These are phyloP conservation scores for Scedosporium apiospermum DNA, from an alignment of 2,329 filamentous ascomycete genomes.

Conservation along the genomic window DNA sequence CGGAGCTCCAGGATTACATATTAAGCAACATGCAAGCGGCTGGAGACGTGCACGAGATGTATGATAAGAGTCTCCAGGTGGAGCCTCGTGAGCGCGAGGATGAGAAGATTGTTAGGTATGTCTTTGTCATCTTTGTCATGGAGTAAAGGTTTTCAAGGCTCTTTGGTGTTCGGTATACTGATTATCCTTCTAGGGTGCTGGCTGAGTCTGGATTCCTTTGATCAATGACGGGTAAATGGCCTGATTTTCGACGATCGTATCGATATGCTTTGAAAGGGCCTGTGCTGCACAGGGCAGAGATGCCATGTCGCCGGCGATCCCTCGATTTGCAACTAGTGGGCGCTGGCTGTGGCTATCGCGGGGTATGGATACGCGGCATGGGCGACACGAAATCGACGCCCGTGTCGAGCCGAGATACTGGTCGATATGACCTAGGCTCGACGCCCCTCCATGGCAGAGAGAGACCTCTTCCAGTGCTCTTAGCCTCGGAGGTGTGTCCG, in stretches of 20 bases:
- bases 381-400: no score
- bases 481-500: no score
- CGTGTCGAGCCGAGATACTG: no score
- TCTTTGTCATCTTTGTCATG: slow-evolving; percentile 8
- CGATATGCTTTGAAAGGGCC: not conserved
- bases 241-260: not conserved
- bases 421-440: no score
- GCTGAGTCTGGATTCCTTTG: slow-evolving; percentile 53
- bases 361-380: no score
- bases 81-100: slow-evolving; percentile 95
- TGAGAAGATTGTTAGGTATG: slow-evolving; percentile 97
- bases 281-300: not conserved
- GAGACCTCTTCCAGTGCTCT: no score
- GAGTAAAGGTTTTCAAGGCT: slow-evolving; percentile 2
- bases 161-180: slow-evolving; percentile 11
- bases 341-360: no score
- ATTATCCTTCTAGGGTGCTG: slow-evolving; percentile 36
- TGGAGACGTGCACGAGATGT: slow-evolving; percentile 98
- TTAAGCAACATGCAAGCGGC: slow-evolving; percentile 92
- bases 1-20: slow-evolving; percentile 93
- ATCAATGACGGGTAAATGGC: not conserved
- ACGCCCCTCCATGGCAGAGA: no score
- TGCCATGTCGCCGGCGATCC: no score
- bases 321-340: no score
- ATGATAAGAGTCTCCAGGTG: slow-evolving; percentile 87